Conservation (phyloP, 1,284 basidiomycete species). For the Cryptococcus amylolentus region DNA sequence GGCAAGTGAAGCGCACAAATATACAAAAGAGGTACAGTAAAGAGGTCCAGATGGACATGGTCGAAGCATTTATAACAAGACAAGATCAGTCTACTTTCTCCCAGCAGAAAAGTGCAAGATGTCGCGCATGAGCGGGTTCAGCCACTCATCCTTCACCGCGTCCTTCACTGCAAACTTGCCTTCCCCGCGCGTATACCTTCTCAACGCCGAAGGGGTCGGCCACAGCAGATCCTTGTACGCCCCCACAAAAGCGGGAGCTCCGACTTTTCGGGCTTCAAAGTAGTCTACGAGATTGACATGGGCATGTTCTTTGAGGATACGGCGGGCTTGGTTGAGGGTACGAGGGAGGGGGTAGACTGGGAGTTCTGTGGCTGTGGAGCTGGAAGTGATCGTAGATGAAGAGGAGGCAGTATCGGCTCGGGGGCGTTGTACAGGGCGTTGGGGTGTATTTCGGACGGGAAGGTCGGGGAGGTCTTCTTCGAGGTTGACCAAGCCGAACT, state of each 20-base stretch:
- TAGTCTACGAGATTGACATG: slow-evolving; percentile 44
- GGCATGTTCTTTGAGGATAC: slow-evolving; percentile 28
- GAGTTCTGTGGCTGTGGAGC: neutral
- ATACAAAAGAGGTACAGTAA: neutral
- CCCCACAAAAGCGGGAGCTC: slow-evolving; percentile 8
- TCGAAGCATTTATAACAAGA: neutral
- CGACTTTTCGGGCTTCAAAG: slow-evolving; percentile 22
- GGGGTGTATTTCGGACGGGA: slow-evolving; percentile 8
- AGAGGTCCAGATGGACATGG: neutral
- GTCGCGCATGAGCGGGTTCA: slow-evolving; percentile 40
- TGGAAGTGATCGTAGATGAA: neutral
- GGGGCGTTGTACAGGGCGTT: neutral
- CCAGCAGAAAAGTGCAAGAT: slow-evolving; percentile 19
- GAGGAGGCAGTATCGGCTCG: neutral
- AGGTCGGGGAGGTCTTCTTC: slow-evolving; percentile 18
- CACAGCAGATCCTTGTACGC: slow-evolving; percentile 23
- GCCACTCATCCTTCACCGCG: slow-evolving; percentile 34
- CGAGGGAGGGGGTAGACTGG: slow-evolving; percentile 26
- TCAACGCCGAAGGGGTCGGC: slow-evolving; percentile 19
- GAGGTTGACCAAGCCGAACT: slow-evolving; percentile 29
- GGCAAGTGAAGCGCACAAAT: neutral
- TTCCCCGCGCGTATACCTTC: slow-evolving; percentile 18
- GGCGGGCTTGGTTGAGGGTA: slow-evolving; percentile 27
- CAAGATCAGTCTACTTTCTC: slow-evolving; percentile 1
- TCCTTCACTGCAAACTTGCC: slow-evolving; percentile 19